Base-by-base conservation (phyloP, 352 stramenopile species). In the Phytopythium vexans region DNA sequence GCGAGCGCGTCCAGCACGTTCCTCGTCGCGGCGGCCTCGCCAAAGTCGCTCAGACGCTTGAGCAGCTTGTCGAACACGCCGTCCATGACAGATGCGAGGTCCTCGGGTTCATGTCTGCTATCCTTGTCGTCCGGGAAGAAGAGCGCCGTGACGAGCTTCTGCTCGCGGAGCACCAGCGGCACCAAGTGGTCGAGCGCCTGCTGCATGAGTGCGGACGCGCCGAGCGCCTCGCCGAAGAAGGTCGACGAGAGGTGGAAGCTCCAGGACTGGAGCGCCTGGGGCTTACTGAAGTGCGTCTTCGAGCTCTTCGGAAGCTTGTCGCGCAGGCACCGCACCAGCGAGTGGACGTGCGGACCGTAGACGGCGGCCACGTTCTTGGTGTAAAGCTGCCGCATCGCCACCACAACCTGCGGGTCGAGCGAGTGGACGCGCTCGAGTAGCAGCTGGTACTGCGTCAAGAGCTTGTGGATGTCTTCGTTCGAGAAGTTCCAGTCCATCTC, bases 401-500 rank as follows among this genome's bases (percentile, higher is more conserved):
- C 35, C 5, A 82, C 53, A 0, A 67, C 64, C 3, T 72, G 64
- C 11, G 60, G 9, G 8, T 87, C 72, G 14, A 91, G 58, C 8
- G 68, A 77, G 16, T 75, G 58, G 8, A 89, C 27, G 14, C 59
- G 49, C 6, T 61, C 58, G 14, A 85, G 62, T 4, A 87, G 52
- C 12, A 58, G 54, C 62, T 82, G 62, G 50, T 85, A 89, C 39
- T 78, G 63, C 0, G 66, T 43, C 14, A 88, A 43, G 1, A 68
- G 45, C 1, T 42, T 60, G 47, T 91, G 81, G 16, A 89, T 74
- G 14, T 44, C 57, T n/a, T 88, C 74, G 41, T 80, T 88, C 6
- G 64, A 72, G 58, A 91, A 85, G 5, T 52, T 60, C 77, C 77
- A 91, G 48, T 91, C 76, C 64, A 88, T 77, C 11, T 90, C 66